phyloP scores from a whole-genome alignment of 148 eudicot genomes.

The Cornus suecica region DNA sequence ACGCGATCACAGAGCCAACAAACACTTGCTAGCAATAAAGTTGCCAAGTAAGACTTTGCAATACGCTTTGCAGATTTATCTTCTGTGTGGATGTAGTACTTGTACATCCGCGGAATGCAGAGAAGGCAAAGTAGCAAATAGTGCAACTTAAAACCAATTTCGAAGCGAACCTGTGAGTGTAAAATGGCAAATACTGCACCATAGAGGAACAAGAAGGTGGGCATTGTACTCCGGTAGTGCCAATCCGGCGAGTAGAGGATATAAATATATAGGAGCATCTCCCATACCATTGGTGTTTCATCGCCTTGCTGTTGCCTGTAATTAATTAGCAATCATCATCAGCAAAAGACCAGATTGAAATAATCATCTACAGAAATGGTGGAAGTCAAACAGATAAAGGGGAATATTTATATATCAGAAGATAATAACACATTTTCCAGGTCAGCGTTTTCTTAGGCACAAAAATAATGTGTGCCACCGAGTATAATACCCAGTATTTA shows the following conservation, averaged over 20 bases:
- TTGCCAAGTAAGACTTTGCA: constrained; percentile 52
- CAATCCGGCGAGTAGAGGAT: constrained; percentile 89
- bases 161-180: constrained; percentile 57
- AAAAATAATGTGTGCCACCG: background rate
- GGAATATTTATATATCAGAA: background rate
- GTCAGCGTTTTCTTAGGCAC: background rate
- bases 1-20: constrained; percentile 73
- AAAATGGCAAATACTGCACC: constrained; percentile 71
- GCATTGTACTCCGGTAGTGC: constrained; percentile 91
- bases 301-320: constrained; percentile 86
- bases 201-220: constrained; percentile 70
- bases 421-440: background rate
- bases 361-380: background rate
- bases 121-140: constrained; percentile 73
- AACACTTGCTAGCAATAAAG: constrained; percentile 46
- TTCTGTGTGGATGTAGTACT: constrained; percentile 62
- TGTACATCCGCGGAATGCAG: constrained; percentile 85
- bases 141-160: constrained; percentile 54
- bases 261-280: constrained; percentile 82
- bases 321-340: constrained; percentile 2
- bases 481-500: no score
- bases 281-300: constrained; percentile 96
- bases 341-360: background rate
- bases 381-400: no score
- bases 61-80: constrained; percentile 64